These are phyloP conservation scores for Lyophyllum shimeji DNA, from an alignment of 768 basidiomycete genomes.

Conservation along the genomic window DNA sequence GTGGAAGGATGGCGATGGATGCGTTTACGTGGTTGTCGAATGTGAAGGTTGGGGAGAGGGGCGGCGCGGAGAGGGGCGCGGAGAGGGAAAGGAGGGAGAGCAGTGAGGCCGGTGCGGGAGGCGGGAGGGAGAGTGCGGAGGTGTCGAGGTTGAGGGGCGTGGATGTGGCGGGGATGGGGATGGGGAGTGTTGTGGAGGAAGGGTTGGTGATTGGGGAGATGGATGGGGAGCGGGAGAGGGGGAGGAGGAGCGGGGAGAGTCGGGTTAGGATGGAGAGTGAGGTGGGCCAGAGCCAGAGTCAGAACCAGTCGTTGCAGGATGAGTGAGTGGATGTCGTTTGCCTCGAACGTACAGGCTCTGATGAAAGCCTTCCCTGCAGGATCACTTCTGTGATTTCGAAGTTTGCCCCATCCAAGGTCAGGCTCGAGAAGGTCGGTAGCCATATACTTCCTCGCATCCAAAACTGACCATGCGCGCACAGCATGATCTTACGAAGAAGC, in stretches of 20 bases:
- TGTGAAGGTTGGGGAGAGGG: constrained; percentile 58
- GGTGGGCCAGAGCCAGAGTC: constrained; percentile 11
- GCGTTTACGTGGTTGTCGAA: constrained; percentile 71
- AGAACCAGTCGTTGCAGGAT: constrained; percentile 60
- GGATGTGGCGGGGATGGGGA: constrained; percentile 38
- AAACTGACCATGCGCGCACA: constrained; percentile 22
- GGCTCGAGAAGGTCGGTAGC: constrained; percentile 75
- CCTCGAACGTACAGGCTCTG: neutral
- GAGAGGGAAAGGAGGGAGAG: constrained; percentile 48
- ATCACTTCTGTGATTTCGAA: constrained; percentile 72
- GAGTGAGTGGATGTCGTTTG: constrained; percentile 48
- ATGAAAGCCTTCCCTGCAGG: constrained; percentile 33
- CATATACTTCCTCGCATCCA: neutral
- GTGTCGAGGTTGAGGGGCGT: constrained; percentile 43
- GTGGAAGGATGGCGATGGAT: constrained; percentile 48
- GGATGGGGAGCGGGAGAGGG: constrained; percentile 16
- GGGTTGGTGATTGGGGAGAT: constrained; percentile 17
- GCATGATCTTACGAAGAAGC: constrained; percentile 70
- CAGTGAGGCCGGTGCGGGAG: constrained; percentile 45
- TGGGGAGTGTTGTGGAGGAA: constrained; percentile 4
- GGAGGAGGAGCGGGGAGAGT: constrained; percentile 51
- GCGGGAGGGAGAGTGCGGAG: constrained; percentile 50
- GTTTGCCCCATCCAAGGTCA: constrained; percentile 68
- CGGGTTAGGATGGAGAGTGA: constrained; percentile 37
- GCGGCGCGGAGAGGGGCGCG: constrained; percentile 59